phyloP scores from a whole-genome alignment of 768 basidiomycete genomes.

The Rhizopogon vesiculosus region DNA sequence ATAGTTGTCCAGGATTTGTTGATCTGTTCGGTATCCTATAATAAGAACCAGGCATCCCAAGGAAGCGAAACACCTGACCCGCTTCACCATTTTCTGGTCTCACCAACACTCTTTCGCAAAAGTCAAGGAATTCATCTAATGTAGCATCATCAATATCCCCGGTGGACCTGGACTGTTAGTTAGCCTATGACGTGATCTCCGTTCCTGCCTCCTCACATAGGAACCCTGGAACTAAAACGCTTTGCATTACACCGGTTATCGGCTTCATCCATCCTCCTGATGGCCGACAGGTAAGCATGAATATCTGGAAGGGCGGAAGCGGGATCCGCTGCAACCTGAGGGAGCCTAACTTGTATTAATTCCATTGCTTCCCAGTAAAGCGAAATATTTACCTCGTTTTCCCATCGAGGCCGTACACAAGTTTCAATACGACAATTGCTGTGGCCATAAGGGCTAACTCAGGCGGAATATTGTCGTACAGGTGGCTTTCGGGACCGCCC shows the following conservation, averaged over 20 bases:
- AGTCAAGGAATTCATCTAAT: slow-evolving; percentile 62
- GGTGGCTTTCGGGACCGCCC: slow-evolving; percentile 41
- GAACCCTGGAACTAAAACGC: slow-evolving; percentile 39
- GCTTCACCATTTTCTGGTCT: slow-evolving; percentile 24
- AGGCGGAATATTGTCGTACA: slow-evolving; percentile 60
- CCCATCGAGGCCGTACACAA: slow-evolving; percentile 84
- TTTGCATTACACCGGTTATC: slow-evolving; percentile 25
- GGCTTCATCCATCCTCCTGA: slow-evolving; percentile 34
- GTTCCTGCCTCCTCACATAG: slow-evolving; percentile 37
- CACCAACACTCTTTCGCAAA: slow-evolving; percentile 55
- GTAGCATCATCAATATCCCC: slow-evolving; percentile 45
- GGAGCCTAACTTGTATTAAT: slow-evolving; percentile 32
- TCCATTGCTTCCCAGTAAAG: slow-evolving; percentile 2
- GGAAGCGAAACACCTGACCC: slow-evolving; percentile 15
- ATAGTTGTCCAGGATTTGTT: slow-evolving; percentile 33
- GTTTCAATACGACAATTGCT: slow-evolving; percentile 70
- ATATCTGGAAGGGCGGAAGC: slow-evolving; percentile 53
- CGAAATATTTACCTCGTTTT: slow-evolving; percentile 42
- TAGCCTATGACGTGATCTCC: slow-evolving; percentile 1
- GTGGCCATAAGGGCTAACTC: slow-evolving; percentile 60
- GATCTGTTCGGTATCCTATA: slow-evolving; percentile 13
- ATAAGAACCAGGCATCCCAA: neutral
- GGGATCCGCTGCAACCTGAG: slow-evolving; percentile 46
- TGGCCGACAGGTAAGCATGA: slow-evolving; percentile 40
- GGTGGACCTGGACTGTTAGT: slow-evolving; percentile 38